These are phyloP conservation scores for Ceratobasidium sp. DNA, from an alignment of 1,284 basidiomycete species.

Conservation along the genomic window DNA sequence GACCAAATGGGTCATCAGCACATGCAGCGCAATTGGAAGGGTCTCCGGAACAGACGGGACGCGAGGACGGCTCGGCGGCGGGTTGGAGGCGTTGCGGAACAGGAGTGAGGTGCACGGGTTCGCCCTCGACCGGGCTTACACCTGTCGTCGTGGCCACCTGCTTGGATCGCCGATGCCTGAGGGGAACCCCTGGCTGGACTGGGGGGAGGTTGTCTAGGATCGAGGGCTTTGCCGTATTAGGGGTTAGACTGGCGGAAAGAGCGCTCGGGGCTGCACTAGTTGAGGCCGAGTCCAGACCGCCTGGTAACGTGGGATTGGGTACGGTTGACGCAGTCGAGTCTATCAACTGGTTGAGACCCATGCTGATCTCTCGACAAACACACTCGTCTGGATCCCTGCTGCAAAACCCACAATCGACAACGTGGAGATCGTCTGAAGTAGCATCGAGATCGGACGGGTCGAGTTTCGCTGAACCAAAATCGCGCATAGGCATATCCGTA, in stretches of 20 bases:
- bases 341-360: conserved; percentile 53
- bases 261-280: conserved; percentile 18
- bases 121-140: background rate
- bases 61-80: background rate
- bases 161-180: conserved; percentile 43
- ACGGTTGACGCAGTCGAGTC: conserved; percentile 48
- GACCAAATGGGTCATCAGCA: conserved; percentile 79
- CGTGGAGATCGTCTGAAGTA: background rate
- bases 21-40: conserved; percentile 77
- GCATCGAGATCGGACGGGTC: conserved; percentile 2
- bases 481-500: conserved; percentile 1
- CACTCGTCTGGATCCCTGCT: conserved; percentile 67
- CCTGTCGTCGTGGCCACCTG: conserved; percentile 44
- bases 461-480: conserved; percentile 9
- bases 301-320: conserved; percentile 42
- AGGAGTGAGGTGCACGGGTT: conserved; percentile 31
- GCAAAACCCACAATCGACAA: conserved; percentile 71
- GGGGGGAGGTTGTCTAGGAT: conserved; percentile 77
- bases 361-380: conserved; percentile 69
- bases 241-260: conserved; percentile 47
- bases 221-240: conserved; percentile 52
- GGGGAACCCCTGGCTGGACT: conserved; percentile 77
- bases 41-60: conserved; percentile 60
- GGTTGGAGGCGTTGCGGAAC: conserved; percentile 30
- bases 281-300: conserved; percentile 48